Evolutionary conservation across 1,284 basidiomycete genomes (phyloP), one percentile per base, ranked within the genome.

Genomic region (Tilletia caries): DNA sequence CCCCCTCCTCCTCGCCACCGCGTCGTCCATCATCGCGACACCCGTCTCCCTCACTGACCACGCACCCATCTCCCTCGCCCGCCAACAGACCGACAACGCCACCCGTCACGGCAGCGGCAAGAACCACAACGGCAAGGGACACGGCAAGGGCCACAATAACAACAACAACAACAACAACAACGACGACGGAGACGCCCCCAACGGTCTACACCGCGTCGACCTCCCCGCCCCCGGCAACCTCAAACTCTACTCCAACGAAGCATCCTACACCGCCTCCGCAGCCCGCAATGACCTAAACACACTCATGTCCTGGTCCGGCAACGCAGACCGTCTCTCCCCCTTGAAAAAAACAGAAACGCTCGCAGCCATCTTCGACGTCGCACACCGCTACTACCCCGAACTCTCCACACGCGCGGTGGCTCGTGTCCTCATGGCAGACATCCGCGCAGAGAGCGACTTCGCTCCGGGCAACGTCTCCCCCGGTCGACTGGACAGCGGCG

Each of bases 361-460:
- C 6, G 67, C 48, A 18, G 67, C 67, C 43, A 64, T 68, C n/a
- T 23, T 54, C 20, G 54, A 60, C 41, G 48, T 52, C 3, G 34
- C 67, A 1, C 54, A 60, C 20, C 54, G 67, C n/a, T 68, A 68
- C 50, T 68, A n/a, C 50, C 67, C 67, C 34, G 67, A 68, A 23
- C 62, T 68, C n/a, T 27, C 67, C 8, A 54, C 54, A 2, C 18
- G 29, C 13, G 15, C 33, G 62, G 32, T 62, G 15, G 27, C 32
- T 3, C 20, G 67, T 13, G 32, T 43, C 12, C 32, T 68, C 41
- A 46, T 68, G 43, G 46, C 67, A 18, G 67, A 68, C 52, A 68
- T 68, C n/a, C 34, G 44, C 41, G 54, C 67, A 2, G 67, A 68
- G 62, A 32, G 27, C 29, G 67, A 68, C 44, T 68, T 68, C 52